Evolutionary conservation across 495 filamentous ascomycete genomes (phyloP), one percentile per base, ranked within the genome.

Genomic region (Hyphodiscus hymeniophilus): DNA sequence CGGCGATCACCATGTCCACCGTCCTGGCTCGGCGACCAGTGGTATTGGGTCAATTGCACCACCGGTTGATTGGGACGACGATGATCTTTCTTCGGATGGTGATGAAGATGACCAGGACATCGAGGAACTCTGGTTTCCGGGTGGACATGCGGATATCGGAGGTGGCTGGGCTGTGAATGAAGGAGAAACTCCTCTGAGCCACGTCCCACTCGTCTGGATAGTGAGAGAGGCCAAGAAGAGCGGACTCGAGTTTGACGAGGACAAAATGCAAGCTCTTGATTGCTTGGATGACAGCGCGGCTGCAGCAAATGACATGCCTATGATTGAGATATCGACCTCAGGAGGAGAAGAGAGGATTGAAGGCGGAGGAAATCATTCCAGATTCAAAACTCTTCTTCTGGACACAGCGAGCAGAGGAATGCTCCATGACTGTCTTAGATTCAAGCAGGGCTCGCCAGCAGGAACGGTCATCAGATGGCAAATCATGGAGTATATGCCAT

Each of bases 401-500:
- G 60, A 66, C 11, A 70, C 77, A 18, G 78, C 77, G 11, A 80
- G 77, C 17, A 65, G 72, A 17, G 81, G 85, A 0, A 67, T 69
- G 23, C 72, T 90, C 18, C 89, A 94, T 55, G 89, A 92, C 60
- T 87, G 83, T 18, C 69, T 92, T 4, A 62, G 72, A 36, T 89
- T 81, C 57, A 67, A 72, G 8, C 80, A 81, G 17, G 86, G 87
- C 0, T 64, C 88, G 1, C 57, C 72, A 1, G 48, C 59, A 17
- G 33, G 63, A 1, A 79, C 80, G 0, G 84, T 89, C 1, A 45
- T 88, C 1, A 75, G 75, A 0, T 92, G 89, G 89, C 81, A 80
- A 18, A 63, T 89, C 24, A 91, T 92, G 85, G 85, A 94, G 57
- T 89, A 82, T 57, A 66, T 94, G 12, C 87, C 88, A 0, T 91